These are phyloP conservation scores for Iberis pinnata DNA, from an alignment of 345 rosid genomes.

Conservation along the genomic window DNA sequence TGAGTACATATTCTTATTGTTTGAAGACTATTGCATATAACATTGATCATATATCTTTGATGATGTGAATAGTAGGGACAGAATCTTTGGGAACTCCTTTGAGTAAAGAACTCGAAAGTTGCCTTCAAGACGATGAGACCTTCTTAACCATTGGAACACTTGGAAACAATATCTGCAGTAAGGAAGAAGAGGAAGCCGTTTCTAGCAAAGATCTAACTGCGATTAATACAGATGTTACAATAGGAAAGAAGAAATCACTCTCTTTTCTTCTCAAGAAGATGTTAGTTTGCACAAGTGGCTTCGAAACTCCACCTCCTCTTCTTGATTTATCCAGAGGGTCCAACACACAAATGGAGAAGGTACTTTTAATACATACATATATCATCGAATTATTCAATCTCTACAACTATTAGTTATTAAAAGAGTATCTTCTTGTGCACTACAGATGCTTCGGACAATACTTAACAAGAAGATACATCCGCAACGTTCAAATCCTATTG, in stretches of 20 bases:
- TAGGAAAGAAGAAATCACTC: slow-evolving; percentile 41
- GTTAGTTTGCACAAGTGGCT: slow-evolving; percentile 55
- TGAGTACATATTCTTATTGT: slow-evolving; percentile 24
- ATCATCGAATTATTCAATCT: not conserved
- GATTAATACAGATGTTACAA: slow-evolving; percentile 17
- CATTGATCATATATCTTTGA: slow-evolving; percentile 20
- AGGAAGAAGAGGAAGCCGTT: slow-evolving; percentile 22
- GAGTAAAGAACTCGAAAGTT: slow-evolving; percentile 52
- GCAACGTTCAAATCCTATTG: slow-evolving; percentile 32
- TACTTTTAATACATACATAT: slow-evolving; percentile 31
- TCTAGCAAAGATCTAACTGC: slow-evolving; percentile 24
- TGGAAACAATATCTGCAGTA: slow-evolving; percentile 38
- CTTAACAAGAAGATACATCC: slow-evolving; percentile 73
- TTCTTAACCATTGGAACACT: slow-evolving; percentile 77
- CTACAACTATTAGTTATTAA: not conserved
- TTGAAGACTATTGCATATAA: not conserved
- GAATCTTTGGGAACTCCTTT: slow-evolving; percentile 26
- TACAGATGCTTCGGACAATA: slow-evolving; percentile 51
- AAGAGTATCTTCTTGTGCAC: not conserved
- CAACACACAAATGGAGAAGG: slow-evolving; percentile 64
- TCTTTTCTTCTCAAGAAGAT: slow-evolving; percentile 62
- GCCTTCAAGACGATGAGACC: slow-evolving; percentile 46
- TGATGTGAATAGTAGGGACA: slow-evolving; percentile 20
- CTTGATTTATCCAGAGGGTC: slow-evolving; percentile 32
- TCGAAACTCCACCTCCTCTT: slow-evolving; percentile 40